These are phyloP conservation scores for Pythium guiyangense DNA, from an alignment of 352 stramenopile genomes.

Conservation along the genomic window DNA sequence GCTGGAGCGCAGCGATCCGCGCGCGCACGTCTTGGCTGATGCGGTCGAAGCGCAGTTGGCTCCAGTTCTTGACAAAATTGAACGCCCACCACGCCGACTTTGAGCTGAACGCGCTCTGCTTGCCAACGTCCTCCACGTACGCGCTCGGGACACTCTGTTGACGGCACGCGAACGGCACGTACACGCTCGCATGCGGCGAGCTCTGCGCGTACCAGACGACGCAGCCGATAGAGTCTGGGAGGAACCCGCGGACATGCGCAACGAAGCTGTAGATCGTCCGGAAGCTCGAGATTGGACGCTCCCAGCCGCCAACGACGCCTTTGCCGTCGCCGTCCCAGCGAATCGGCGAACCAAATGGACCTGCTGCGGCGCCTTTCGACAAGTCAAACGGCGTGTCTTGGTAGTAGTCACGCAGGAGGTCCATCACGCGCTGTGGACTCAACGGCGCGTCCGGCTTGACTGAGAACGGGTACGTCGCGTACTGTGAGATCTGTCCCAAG, in stretches of 20 bases:
- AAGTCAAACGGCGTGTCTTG: slow-evolving; percentile 79
- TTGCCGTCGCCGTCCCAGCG: slow-evolving; percentile 55
- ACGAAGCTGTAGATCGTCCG: slow-evolving; percentile 80
- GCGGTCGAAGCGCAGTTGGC: slow-evolving; percentile 48
- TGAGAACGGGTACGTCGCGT: slow-evolving; percentile 87
- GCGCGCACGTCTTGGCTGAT: slow-evolving; percentile 41
- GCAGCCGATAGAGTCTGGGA: slow-evolving; percentile 31
- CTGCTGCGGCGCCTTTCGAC: slow-evolving; percentile 60
- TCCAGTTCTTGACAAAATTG: slow-evolving; percentile 77
- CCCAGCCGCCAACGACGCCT: slow-evolving; percentile 51
- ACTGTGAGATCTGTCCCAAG: slow-evolving; percentile 57
- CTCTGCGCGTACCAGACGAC: slow-evolving; percentile 51
- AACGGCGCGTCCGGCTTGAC: slow-evolving; percentile 69
- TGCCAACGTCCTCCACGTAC: slow-evolving; percentile 35
- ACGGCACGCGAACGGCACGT: slow-evolving; percentile 45
- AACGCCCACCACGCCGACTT: slow-evolving; percentile 68
- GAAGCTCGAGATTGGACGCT: slow-evolving; percentile 86
- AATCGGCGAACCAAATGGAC: slow-evolving; percentile 85
- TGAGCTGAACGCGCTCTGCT: slow-evolving; percentile 44
- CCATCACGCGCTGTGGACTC: slow-evolving; percentile 54
- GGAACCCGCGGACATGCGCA: slow-evolving; percentile 24
- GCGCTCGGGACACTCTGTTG: slow-evolving; percentile 34
- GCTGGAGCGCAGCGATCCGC: slow-evolving; percentile 28
- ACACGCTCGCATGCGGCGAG: slow-evolving; percentile 46
- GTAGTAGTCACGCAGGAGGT: slow-evolving; percentile 82